phyloP scores from a whole-genome alignment of 495 filamentous ascomycete genomes.

The Collariella sp. region DNA sequence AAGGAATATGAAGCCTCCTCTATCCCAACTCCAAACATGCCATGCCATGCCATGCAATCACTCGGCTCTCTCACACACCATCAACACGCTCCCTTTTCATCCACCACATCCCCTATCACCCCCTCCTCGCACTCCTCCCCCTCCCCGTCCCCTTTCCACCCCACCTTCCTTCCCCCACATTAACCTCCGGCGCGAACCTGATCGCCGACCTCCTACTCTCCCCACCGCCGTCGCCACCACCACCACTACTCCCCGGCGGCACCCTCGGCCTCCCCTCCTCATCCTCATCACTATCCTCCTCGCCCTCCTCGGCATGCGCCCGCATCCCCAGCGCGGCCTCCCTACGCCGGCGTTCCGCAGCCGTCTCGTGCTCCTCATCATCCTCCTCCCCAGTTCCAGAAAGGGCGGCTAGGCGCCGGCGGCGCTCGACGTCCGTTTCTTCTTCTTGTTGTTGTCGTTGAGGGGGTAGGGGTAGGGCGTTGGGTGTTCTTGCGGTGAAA shows the following conservation, averaged over 20 bases:
- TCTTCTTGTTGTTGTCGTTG: constrained; percentile 18
- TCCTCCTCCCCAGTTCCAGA: constrained; percentile 18
- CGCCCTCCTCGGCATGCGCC: constrained; percentile 42
- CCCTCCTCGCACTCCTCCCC: background rate
- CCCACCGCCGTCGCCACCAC: too few species aligned
- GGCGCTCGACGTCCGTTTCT: constrained; percentile 37
- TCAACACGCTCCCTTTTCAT: background rate
- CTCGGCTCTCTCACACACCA: too few species aligned
- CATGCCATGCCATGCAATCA: background rate
- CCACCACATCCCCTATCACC: background rate
- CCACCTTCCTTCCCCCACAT: constrained; percentile 9
- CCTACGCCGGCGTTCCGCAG: constrained; percentile 72
- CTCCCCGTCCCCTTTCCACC: background rate
- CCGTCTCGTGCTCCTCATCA: constrained; percentile 58
- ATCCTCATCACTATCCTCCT: constrained; percentile 56
- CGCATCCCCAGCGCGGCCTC: constrained; percentile 70
- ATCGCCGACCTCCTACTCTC: constrained; percentile 35
- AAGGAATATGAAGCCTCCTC: too few species aligned
- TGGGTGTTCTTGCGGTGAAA: constrained; percentile 6
- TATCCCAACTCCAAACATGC: background rate
- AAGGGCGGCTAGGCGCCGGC: constrained; percentile 34
- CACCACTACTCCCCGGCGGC: too few species aligned
- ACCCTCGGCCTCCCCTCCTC: constrained; percentile 41
- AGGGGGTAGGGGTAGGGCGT: constrained; percentile 6
- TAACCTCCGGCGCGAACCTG: constrained; percentile 38